Evolutionary conservation across 2,329 filamentous ascomycete species (phyloP).

Genomic region (Penicillium sp.): DNA sequence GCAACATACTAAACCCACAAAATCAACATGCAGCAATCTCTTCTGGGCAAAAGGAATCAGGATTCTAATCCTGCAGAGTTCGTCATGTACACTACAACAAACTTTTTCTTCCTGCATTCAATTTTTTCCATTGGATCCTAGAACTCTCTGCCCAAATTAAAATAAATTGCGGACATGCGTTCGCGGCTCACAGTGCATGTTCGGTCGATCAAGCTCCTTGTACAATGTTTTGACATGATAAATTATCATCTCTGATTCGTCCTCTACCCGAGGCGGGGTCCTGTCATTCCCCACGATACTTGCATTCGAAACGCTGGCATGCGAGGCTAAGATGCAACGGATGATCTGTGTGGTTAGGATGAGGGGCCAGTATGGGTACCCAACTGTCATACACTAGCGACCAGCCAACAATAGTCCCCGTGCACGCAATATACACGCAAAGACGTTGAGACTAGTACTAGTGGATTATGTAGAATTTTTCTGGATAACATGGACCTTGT

Average conservation of each 20-base stretch:
- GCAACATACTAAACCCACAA: neutral
- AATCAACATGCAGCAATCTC: neutral
- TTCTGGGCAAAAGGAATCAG: neutral
- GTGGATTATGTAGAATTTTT: neutral
- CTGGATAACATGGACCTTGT: neutral
- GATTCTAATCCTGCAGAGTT: neutral
- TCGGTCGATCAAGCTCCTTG: neutral
- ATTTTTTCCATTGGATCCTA: neutral
- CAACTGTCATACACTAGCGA: neutral
- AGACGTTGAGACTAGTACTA: neutral
- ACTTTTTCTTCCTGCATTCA: too few species aligned
- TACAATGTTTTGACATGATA: neutral
- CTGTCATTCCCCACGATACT: neutral
- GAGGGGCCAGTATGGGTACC: neutral
- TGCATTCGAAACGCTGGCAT: neutral
- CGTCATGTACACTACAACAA: neutral
- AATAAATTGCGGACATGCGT: neutral
- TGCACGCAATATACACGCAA: neutral
- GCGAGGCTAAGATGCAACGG: neutral
- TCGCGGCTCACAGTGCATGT: neutral
- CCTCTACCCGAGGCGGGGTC: neutral
- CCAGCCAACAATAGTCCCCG: neutral
- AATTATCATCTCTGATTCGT: neutral
- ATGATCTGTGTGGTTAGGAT: neutral
- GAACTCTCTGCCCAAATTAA: neutral